Evolutionary conservation across 306 rosid genomes (phyloP).

Genomic region (Chamaecrista fasciculata): DNA sequence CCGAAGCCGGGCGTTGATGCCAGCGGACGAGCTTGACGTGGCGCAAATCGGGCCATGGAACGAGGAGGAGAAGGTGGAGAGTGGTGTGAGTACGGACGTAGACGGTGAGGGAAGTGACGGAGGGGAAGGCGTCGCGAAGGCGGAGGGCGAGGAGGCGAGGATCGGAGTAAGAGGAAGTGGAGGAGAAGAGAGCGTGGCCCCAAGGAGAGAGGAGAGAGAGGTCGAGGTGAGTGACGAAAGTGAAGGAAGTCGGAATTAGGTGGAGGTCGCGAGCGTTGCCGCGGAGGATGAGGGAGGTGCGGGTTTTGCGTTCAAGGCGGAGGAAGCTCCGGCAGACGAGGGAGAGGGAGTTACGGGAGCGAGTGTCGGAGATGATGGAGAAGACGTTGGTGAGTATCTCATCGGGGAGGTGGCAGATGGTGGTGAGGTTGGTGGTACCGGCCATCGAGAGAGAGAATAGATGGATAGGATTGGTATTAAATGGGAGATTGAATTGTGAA

Average conservation of each 20-base stretch:
- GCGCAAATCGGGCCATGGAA: slow-evolving; percentile 71
- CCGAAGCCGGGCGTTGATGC: slow-evolving; percentile 61
- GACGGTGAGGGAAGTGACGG: slow-evolving; percentile 61
- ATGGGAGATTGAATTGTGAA: too few species aligned
- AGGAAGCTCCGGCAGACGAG: slow-evolving; percentile 57
- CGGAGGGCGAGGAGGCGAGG: slow-evolving; percentile 57
- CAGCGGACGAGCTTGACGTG: slow-evolving; percentile 75
- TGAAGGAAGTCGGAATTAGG: slow-evolving; percentile 61
- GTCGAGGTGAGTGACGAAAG: slow-evolving; percentile 60
- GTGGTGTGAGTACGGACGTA: slow-evolving; percentile 67
- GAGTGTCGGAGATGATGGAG: slow-evolving; percentile 49
- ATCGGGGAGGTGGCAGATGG: slow-evolving; percentile 65
- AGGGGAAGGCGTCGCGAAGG: slow-evolving; percentile 70
- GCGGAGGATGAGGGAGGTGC: slow-evolving; percentile 65
- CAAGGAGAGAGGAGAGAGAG: slow-evolving; percentile 80
- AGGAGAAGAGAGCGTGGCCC: slow-evolving; percentile 80
- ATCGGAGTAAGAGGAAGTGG: slow-evolving; percentile 35
- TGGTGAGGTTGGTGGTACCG: slow-evolving; percentile 23
- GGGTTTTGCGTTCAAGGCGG: slow-evolving; percentile 61
- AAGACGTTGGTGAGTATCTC: slow-evolving; percentile 54
- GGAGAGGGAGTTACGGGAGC: slow-evolving; percentile 69
- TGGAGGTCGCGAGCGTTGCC: slow-evolving; percentile 87
- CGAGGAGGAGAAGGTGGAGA: slow-evolving; percentile 44
- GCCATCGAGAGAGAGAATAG: slow-evolving; percentile 9
- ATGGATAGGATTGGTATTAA: too few species aligned